Evolutionary conservation across 2,329 filamentous ascomycete genomes (phyloP).

Genomic region (Knoxdaviesia capensis): DNA sequence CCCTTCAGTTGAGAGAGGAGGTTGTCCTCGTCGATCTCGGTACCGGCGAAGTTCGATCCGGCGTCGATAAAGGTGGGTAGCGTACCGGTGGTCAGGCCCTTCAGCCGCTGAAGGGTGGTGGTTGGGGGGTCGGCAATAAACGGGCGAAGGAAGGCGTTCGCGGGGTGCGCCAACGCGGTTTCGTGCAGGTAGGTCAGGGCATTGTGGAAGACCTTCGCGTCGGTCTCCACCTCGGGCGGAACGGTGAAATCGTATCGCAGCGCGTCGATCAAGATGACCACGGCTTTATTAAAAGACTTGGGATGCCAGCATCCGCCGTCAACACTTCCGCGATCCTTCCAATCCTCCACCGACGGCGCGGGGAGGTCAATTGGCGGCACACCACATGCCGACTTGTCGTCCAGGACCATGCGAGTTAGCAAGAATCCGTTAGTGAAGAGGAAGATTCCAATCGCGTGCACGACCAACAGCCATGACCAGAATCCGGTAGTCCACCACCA

Average conservation of each 20-base stretch:
- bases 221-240: slow-evolving; percentile 36
- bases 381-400: slow-evolving; percentile 53
- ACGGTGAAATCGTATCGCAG: slow-evolving; percentile 94
- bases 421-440: slow-evolving; percentile 93
- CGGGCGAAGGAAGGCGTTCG: slow-evolving; percentile 73
- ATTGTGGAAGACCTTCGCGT: slow-evolving; percentile 51
- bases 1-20: slow-evolving; percentile 44
- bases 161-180: slow-evolving; percentile 50
- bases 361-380: slow-evolving; percentile 40
- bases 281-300: slow-evolving; percentile 77
- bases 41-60: slow-evolving; percentile 88
- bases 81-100: slow-evolving; percentile 87
- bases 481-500: slow-evolving; percentile 43
- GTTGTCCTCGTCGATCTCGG: slow-evolving; percentile 86
- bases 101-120: slow-evolving; percentile 75
- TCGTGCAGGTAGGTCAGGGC: slow-evolving; percentile 76
- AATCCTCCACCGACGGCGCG: slow-evolving; percentile 6
- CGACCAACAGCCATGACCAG: slow-evolving; percentile 47
- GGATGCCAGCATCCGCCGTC: slow-evolving; percentile 84
- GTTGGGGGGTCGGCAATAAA: slow-evolving; percentile 97
- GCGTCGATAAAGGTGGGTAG: slow-evolving; percentile 86
- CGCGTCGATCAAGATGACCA: slow-evolving; percentile 81
- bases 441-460: slow-evolving; percentile 67
- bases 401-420: slow-evolving; percentile 63
- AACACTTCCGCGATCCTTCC: slow-evolving; percentile 20